These are phyloP conservation scores for Rhizophagus sp. DNA, from an alignment of 192 early-diverging fungal genomes.

Conservation along the genomic window DNA sequence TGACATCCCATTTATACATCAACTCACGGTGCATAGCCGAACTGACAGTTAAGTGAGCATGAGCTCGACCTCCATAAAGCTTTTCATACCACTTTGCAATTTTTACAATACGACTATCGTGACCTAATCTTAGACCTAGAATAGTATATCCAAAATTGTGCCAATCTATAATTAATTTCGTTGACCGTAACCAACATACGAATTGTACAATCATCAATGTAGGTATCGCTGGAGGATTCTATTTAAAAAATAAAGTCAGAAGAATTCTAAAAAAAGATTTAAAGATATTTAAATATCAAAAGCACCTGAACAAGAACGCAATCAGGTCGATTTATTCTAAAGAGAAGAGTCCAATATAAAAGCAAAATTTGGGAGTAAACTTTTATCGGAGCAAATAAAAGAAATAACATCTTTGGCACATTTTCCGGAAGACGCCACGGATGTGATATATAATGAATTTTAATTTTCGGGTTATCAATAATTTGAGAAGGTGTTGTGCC, in stretches of 20 bases:
- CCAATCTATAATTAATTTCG: conserved; percentile 91
- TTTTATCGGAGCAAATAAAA: conserved; percentile 69
- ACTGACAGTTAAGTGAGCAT: conserved; percentile 86
- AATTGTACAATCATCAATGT: conserved; percentile 79
- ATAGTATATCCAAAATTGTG: conserved; percentile 96
- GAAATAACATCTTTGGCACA: conserved; percentile 59
- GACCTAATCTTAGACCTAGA: conserved; percentile 71
- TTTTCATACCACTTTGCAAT: conserved; percentile 63
- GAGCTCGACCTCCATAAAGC: conserved; percentile 64
- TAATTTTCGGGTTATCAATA: conserved; percentile 47
- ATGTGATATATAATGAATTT: conserved; percentile 46
- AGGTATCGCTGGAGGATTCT: conserved; percentile 96
- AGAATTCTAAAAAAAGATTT: too few relatives aligned
- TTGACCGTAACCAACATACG: conserved; percentile 62
- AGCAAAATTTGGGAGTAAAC: conserved; percentile 57
- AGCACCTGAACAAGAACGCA: conserved; percentile 79
- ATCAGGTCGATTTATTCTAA: conserved; percentile 57
- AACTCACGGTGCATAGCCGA: conserved; percentile 77
- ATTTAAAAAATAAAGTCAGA: not conserved
- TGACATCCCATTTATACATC: conserved; percentile 56
- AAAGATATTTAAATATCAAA: not conserved
- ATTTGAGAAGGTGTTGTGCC: conserved; percentile 24
- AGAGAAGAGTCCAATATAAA: conserved; percentile 64
- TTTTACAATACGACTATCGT: conserved; percentile 52
- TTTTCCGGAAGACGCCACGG: conserved; percentile 58